Percentiles rank a stretch among this genome's conserved stretches.
phyloP scores from a whole-genome alignment of 306 rosid genomes.

The Medicago lupulina region DNA sequence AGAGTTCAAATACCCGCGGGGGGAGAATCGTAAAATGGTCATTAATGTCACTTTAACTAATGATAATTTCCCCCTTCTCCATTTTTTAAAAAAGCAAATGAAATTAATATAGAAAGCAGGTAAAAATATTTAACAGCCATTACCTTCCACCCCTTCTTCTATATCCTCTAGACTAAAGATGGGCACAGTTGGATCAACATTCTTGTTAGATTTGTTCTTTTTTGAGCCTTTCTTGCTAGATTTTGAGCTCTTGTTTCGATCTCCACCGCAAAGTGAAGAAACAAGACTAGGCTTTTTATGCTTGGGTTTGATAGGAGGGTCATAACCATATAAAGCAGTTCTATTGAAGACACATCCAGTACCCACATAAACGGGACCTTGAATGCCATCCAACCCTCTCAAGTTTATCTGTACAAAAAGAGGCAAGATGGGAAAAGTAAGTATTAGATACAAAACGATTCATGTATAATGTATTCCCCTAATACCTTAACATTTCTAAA shows the following conservation, averaged over 20 bases:
- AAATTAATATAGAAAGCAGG: background rate
- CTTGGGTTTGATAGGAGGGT: slow-evolving; percentile 92
- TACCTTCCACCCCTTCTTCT: slow-evolving; percentile 98
- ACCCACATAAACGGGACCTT: slow-evolving; percentile 99
- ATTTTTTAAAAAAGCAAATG: background rate
- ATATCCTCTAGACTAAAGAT: slow-evolving; percentile 88
- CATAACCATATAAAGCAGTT: slow-evolving; percentile 95
- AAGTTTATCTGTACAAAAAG: slow-evolving; percentile 76
- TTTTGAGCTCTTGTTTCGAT: slow-evolving; percentile 70
- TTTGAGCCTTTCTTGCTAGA: slow-evolving; percentile 78
- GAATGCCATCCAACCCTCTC: slow-evolving; percentile 97
- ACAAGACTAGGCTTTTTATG: slow-evolving; percentile 71
- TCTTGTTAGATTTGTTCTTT: slow-evolving; percentile 80
- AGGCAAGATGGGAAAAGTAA: slow-evolving; percentile 1
- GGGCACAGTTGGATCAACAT: slow-evolving; percentile 88
- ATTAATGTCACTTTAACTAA: background rate
- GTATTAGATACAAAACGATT: background rate
- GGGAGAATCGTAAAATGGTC: background rate
- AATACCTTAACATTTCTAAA: background rate
- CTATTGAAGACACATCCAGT: slow-evolving; percentile 97
- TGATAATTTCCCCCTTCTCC: background rate
- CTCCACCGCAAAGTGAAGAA: slow-evolving; percentile 77
- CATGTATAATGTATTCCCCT: background rate
- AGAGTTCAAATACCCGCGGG: background rate
- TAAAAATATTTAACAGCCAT: slow-evolving; percentile 6